Evolutionary conservation across 805 yeast genomes (phyloP), one percentile per base, ranked within the genome.

Genomic region (Candida ascalaphidarum): DNA sequence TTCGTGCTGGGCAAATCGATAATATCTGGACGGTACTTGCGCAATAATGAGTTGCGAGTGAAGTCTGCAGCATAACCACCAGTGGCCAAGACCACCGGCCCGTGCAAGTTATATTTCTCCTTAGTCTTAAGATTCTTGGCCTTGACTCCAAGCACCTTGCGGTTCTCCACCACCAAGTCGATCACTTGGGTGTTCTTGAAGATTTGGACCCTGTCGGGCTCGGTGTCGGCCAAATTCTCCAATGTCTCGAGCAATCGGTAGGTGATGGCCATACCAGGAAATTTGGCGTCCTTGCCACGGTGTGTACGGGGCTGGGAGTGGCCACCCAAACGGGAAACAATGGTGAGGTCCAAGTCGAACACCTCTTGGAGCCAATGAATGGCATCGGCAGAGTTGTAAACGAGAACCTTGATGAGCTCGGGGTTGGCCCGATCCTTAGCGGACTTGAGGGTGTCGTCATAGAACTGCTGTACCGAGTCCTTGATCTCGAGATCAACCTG

Each of bases 241-340:
- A 74, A 52, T 11, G 60, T 59, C 32, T 71, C 74, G 42, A 70
- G 50, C 23, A 75, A 49, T 7, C 64, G 61, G 37, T 70, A 72
- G 3, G 79, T 71, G 28, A 76, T 72, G 6, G 81, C 77, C 71
- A 71, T 71, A 1, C 81, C 82, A 3, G 81, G 81, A 28, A 74
- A 74, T 34, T 69, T 62, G 12, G 74, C 67, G 35, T 73, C 80
- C 27, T 71, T 68, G 1, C 94, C 88, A 41, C 94, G 67, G 49
- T 83, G 94, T 1, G 95, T 83, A 50, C 95, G 65, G 13, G 84
- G 76, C 27, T 66, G 73, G 1, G 86, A 76, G 46, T 83, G 94
- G 3, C 95, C 95, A 16, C 94, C 94, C 23, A 83, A 53, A 41
- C 82, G 71, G n/a, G 83, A 69, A 9, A 83, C 80, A 11, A 77